Base-by-base conservation (phyloP, 306 rosid species). In the Citrullus amarus region DNA sequence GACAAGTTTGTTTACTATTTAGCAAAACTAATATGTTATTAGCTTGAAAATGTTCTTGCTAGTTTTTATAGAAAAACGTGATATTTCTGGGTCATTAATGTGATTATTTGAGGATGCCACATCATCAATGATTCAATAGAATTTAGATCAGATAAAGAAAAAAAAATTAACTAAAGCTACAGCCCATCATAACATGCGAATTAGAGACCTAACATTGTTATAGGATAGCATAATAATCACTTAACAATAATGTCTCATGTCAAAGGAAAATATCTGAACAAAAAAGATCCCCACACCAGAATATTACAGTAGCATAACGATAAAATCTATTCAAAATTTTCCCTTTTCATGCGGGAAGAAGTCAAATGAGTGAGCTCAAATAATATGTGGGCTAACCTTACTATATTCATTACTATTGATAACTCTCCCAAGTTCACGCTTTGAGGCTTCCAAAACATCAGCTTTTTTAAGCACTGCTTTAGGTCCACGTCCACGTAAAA, bases 361-460 rank as follows among this genome's bases (percentile, higher is more conserved):
- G 12, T 56, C 66, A 76, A 76, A 53, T 12, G 78, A 48, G 67
- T 44, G 32, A 53, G 14, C 15, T 80, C 22, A 53, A 51, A 81
- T 50, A 63, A n/a, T 4, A 51, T 39, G 22, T 30, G 41, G 78
- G 85, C 79, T 79, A 54, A 92, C 98, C 99, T 88, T 95, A 85
- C 3, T 83, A 81, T 91, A 95, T 81, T 95, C 97, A 50, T 44
- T 87, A 87, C 51, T 76, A 39, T 81, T 77, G 79, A 92, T 79
- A 28, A 84, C 97, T 88, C 97, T 87, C 50, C 79, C 74, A 34
- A 95, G 93, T 77, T 79, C 76, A 43, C 55, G 82, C 87, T 83
- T 85, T 36, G 96, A 95, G 82, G 97, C 96, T 83, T 82, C 87
- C 53, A 54, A 28, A 38, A 95, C 87, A 78, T 95, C 97, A 55